Percentiles rank a stretch among this genome's conserved stretches.
These are phyloP conservation scores for Poteriospumella lacustris DNA, from an alignment of 108 stramenopile species.

Conservation along the genomic window DNA sequence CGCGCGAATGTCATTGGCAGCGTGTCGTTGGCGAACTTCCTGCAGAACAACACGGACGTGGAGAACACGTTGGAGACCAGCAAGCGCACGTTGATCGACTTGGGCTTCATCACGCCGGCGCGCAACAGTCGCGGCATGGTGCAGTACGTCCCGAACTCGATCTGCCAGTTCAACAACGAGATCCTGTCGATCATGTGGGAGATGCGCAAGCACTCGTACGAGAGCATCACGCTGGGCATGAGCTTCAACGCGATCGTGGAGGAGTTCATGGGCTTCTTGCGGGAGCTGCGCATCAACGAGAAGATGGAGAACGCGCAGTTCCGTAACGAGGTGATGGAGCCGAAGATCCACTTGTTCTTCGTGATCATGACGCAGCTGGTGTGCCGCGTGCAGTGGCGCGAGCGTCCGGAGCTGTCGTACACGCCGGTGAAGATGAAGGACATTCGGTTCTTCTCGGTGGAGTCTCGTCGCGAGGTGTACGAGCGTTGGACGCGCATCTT, in stretches of 20 bases:
- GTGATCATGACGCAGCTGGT: not conserved
- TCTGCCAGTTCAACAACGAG: not conserved
- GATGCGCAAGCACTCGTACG: not conserved
- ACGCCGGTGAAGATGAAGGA: not conserved
- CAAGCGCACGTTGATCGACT: not conserved
- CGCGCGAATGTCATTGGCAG: not conserved
- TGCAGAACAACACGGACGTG: not conserved
- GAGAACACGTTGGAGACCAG: not conserved
- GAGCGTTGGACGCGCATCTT: not conserved
- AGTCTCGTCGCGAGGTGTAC: not conserved
- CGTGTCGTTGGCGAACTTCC: not conserved
- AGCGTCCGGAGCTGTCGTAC: not conserved
- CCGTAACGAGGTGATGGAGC: not conserved
- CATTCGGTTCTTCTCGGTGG: not conserved
- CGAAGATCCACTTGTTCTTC: not conserved
- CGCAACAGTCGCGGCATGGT: not conserved
- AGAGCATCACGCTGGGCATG: constrained; percentile 8
- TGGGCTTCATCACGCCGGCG: not conserved
- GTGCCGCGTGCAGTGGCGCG: not conserved
- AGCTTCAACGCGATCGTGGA: not conserved
- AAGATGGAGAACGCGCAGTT: not conserved
- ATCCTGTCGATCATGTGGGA: constrained; percentile 24
- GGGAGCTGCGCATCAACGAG: not conserved
- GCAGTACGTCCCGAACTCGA: not conserved
- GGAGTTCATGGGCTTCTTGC: not conserved